Base-by-base conservation (phyloP, 768 basidiomycete species). In the Suillus plorans region DNA sequence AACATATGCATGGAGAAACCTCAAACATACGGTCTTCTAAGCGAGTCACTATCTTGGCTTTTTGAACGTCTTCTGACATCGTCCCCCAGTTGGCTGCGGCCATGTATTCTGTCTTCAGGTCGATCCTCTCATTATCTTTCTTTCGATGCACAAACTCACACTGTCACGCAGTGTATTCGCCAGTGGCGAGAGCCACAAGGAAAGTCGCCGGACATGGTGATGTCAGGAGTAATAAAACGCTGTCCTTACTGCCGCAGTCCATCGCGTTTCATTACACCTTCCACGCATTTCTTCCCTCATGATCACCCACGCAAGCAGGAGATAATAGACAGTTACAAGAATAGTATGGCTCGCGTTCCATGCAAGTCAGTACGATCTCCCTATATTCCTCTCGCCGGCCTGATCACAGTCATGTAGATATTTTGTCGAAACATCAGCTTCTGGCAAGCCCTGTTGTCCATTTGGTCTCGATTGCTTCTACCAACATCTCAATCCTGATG, bases 391-490 rank as follows among this genome's bases (percentile, higher is more conserved):
- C 34, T 37, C 18, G 25, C 28, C 44, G 16, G 14, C 64, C 49
- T 37, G 28, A 70, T 31, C 28, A 37, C 31, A 52, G 55, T 52
- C 16, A 28, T 42, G 10, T 41, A 91, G 90, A 60, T 87, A 91
- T 70, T 92, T 92, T 73, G 78, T 83, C 64, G 72, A 79, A 50
- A 87, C 89, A 4, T 78, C 78, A 45, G 72, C 74, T 9, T 74
- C 76, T 53, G 69, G 70, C 18, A 80, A 78, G 56, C 87, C 87
- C 0, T 83, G 83, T 61, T 94, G 92, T 75, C 92, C 90, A 0
- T 94, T 91, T 68, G 92, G 92, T 50, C 80, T 80, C 57, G 92
- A 94, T 64, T 94, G 92, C 72, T 92, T 94, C 73, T 94, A 92
- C 71, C 83, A 86, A 69, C 92, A 94, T 71, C 68, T 78, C 58